phyloP scores from a whole-genome alignment of 768 basidiomycete genomes.

The Mycena epipterygia region DNA sequence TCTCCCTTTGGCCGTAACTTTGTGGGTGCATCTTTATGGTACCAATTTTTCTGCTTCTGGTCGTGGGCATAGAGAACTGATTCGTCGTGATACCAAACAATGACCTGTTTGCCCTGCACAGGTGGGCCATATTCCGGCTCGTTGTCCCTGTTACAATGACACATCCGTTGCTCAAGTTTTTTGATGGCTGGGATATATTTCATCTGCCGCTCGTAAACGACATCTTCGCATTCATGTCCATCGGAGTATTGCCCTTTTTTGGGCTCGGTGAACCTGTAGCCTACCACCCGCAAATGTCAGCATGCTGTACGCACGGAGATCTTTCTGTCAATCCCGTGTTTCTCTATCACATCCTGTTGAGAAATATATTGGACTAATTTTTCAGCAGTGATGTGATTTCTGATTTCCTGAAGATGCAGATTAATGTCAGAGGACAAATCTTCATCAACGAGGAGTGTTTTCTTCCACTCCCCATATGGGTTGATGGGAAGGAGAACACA shows the following conservation, averaged over 20 bases:
- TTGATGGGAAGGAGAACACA: neutral
- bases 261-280: conserved; percentile 30
- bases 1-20: conserved; percentile 49
- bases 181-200: conserved; percentile 37
- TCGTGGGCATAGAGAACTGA: conserved; percentile 55
- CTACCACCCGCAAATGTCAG: conserved; percentile 41
- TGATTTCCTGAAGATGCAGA: conserved; percentile 15
- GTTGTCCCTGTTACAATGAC: conserved; percentile 14
- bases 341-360: conserved; percentile 21
- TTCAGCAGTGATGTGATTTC: conserved; percentile 40
- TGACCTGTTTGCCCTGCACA: conserved; percentile 3
- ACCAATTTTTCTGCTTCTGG: conserved; percentile 38
- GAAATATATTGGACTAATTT: conserved; percentile 39
- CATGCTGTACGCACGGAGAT: conserved; percentile 40
- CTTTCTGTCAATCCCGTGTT: conserved; percentile 32
- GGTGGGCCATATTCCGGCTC: neutral
- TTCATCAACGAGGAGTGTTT: neutral
- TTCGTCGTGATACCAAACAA: conserved; percentile 46
- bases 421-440: neutral
- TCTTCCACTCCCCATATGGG: conserved; percentile 7
- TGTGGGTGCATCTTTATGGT: conserved; percentile 30
- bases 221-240: conserved; percentile 47
- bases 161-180: conserved; percentile 20
- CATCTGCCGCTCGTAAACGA: conserved; percentile 41
- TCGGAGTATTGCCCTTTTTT: conserved; percentile 45